Base-by-base conservation (phyloP, 2,329 filamentous ascomycete genomes). In the Pseudogymnoascus sp. region DNA sequence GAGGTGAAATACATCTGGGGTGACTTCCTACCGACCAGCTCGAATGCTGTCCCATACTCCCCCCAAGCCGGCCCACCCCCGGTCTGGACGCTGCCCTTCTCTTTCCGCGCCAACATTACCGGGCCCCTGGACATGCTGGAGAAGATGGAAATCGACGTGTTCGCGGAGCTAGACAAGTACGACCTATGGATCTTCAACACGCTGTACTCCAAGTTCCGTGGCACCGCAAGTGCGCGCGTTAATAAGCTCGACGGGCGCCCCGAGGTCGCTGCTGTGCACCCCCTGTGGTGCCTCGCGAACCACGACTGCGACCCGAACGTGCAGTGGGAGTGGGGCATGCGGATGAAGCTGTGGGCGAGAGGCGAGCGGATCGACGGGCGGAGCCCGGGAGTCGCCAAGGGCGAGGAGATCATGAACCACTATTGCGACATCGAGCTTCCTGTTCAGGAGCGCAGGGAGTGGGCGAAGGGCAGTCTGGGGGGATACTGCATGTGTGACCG, bases 221-320 rank as follows among this genome's bases (percentile, higher is more conserved):
- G 91, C 62, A 96, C 93, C 0, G 95, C 95, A 0, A 96, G 91
- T 1, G 93, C 93, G 4, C 84, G 90, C 40, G 87, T 95, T 68
- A 91, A 85, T 66, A 82, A 82, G 0, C 83, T 84, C 69, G 90
- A 93, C 67, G 90, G 92, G 2, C 85, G 90, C 8, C 93, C 95
- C 0, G 95, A 97, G 71, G 89, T 96, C 4, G 91, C 91, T 29
- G 93, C 93, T 29, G 93, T 97, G 29, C 93, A 97, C 76, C 92
- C 93, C 1, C 86, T 96, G 69, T 99, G 95, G 92, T 97, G 93
- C 76, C 81, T 97, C 31, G 93, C 93, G 29, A 99, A 99, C 72
- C 95, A 99, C 74, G 91, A 92, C 74, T 99, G 95, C 76, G 87
- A 96, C 73, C 95, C 95, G 7, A 97, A 96, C 74, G 92, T 97